Evolutionary conservation across 2,329 filamentous ascomycete species (phyloP).

Genomic region (Curvularia sp.): DNA sequence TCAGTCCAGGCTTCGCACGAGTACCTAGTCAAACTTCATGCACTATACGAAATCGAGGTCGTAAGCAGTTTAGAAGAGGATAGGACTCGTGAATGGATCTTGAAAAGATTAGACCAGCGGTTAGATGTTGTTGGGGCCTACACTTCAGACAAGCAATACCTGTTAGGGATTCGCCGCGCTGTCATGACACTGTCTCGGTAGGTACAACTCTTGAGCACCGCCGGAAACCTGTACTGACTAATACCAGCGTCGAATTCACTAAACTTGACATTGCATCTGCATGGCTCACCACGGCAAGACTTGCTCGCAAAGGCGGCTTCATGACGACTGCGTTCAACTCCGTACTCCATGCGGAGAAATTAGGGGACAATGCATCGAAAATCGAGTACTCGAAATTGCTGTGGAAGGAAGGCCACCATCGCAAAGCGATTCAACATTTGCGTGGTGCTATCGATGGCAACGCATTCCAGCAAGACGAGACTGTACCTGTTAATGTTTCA

Average conservation of each 20-base stretch:
- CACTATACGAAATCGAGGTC: slow-evolving; percentile 84
- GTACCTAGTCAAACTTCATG: slow-evolving; percentile 83
- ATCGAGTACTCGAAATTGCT: slow-evolving; percentile 93
- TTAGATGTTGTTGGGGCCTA: slow-evolving; percentile 90
- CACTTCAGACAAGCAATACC: slow-evolving; percentile 89
- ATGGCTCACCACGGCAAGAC: slow-evolving; percentile 84
- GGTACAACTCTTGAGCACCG: slow-evolving; percentile 27
- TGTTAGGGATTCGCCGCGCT: slow-evolving; percentile 84
- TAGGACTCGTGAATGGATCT: slow-evolving; percentile 45
- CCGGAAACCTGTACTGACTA: slow-evolving; percentile 17
- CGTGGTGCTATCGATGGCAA: slow-evolving; percentile 84
- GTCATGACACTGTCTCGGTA: slow-evolving; percentile 81
- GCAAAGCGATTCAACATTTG: slow-evolving; percentile 92
- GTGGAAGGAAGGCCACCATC: slow-evolving; percentile 91
- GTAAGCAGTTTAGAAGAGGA: slow-evolving; percentile 61
- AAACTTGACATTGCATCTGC: slow-evolving; percentile 78
- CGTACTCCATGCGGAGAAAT: slow-evolving; percentile 82
- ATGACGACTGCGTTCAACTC: slow-evolving; percentile 91
- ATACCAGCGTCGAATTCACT: slow-evolving; percentile 62
- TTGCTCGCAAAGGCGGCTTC: slow-evolving; percentile 85
- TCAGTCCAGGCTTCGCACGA: slow-evolving; percentile 87
- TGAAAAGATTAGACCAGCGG: slow-evolving; percentile 72
- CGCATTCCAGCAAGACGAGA: slow-evolving; percentile 66
- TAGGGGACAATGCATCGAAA: slow-evolving; percentile 85
- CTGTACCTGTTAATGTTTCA: slow-evolving; percentile 44